These are phyloP conservation scores for Phialemoniopsis sp. DNA, from an alignment of 2,329 filamentous ascomycete genomes.

Conservation along the genomic window DNA sequence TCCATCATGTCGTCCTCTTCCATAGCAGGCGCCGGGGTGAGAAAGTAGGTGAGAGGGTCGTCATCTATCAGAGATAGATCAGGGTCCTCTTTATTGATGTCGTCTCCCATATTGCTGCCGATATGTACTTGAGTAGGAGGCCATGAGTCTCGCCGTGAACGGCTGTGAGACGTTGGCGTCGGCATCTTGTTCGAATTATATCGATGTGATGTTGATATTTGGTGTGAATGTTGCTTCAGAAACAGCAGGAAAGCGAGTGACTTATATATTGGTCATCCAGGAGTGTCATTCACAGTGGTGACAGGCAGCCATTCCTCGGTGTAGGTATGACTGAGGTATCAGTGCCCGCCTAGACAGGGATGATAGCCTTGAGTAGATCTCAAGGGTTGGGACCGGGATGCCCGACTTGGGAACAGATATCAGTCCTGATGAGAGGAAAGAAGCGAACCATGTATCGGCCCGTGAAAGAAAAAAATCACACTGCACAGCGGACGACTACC, in stretches of 20 bases:
- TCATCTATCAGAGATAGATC: slow-evolving; percentile 37
- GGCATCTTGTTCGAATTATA: slow-evolving; percentile 35
- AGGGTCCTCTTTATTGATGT: slow-evolving; percentile 34
- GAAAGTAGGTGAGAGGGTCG: slow-evolving; percentile 52
- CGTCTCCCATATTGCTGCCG: slow-evolving; percentile 29
- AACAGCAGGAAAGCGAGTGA: too few species aligned
- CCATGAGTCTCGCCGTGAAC: slow-evolving; percentile 42
- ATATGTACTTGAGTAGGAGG: slow-evolving; percentile 46
- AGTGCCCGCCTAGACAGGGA: too few species aligned
- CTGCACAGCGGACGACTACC: not conserved
- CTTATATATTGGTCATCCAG: too few species aligned
- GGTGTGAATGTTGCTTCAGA: slow-evolving; percentile 1
- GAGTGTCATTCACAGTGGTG: too few species aligned
- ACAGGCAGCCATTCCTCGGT: too few species aligned
- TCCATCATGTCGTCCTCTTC: slow-evolving; percentile 39
- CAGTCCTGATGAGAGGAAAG: too few species aligned
- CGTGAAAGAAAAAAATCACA: not conserved
- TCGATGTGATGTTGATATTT: slow-evolving; percentile 6
- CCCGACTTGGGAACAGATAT: too few species aligned
- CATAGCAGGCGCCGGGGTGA: slow-evolving; percentile 41
- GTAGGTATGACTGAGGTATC: too few species aligned
- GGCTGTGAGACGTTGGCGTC: slow-evolving; percentile 18
- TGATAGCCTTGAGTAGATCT: too few species aligned
- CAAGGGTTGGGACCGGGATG: too few species aligned
- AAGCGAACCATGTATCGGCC: not conserved